Base-by-base conservation (phyloP, 2,329 filamentous ascomycete genomes). In the Pseudocercospora ulei region DNA sequence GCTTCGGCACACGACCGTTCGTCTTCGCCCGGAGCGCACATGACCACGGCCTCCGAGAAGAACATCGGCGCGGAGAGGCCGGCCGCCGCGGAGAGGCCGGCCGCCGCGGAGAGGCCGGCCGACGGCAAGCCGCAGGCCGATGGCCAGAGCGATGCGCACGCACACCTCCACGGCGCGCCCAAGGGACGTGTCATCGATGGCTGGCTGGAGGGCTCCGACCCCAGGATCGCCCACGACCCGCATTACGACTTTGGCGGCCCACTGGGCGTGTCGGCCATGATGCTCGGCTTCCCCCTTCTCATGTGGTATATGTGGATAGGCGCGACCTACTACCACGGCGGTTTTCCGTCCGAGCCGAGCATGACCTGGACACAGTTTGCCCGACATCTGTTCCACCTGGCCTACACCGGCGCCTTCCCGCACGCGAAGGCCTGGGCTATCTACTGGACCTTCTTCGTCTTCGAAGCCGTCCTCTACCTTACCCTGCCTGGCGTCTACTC, bases 281-380 rank as follows among this genome's bases (percentile, higher is more conserved):
- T 96, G 85, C 72, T 86, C 47, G 76, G 81, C 29, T 98, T 96
- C 64, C 90, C 90, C n/a, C 47, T 79, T 23, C 73, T 98, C 54
- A 96, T 96, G 88, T 95, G 84, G 73, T 96, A 95, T 67, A 94
- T 98, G 87, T 96, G 87, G 87, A 79, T 93, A 62, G 90, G 90
- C 35, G 82, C 88, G 20, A 87, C 80, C 34, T 94, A 88, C 66
- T 98, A 95, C 65, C 69, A 85, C 58, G 88, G 88, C 52, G 78
- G 82, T 48, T 70, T 92, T 35, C 90, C 90, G 9, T 65, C 67
- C 27, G 56, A 59, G 45, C 56, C 55, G 14, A 48, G 46, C 47
- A 55, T 56, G 54, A 78, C 70, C 51, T 75, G 75, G 59, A 51
- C 57, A 7, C 78, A 88, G 11, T 96, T 95, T 59, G 69, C 73